Percentiles rank a stretch among this genome's conserved stretches.
Conservation (phyloP, 202 grass and related monocot species). For the Schoenoplectus tabernaemontani region DNA sequence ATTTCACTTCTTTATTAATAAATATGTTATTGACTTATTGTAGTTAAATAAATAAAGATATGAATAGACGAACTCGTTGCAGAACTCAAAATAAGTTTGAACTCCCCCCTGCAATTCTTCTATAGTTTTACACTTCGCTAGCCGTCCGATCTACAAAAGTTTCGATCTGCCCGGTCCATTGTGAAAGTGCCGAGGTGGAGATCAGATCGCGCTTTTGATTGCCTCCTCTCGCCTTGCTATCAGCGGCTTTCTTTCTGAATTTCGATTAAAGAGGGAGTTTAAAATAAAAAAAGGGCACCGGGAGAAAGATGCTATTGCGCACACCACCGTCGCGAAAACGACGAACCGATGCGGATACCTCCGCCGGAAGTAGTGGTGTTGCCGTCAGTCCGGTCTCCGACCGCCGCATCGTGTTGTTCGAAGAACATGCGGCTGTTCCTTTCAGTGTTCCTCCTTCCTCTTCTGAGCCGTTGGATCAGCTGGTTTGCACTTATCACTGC, state of each 20-base stretch:
- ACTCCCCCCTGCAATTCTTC: too few species aligned
- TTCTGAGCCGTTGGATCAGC: conserved; percentile 38
- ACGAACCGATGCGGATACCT: conserved; percentile 29
- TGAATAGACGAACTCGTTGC: too few species aligned
- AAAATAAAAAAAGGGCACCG: neutral
- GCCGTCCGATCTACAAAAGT: neutral
- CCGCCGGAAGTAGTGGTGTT: conserved; percentile 18
- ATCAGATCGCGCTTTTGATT: neutral
- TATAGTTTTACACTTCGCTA: neutral
- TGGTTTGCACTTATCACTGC: conserved; percentile 94
- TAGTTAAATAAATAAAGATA: too few species aligned
- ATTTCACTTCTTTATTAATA: too few species aligned
- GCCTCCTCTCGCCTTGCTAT: neutral
- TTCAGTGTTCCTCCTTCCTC: conserved; percentile 5
- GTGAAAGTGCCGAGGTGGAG: neutral
- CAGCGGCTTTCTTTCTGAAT: neutral
- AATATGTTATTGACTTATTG: too few species aligned
- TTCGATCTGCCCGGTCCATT: neutral
- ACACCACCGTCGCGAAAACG: conserved; percentile 67
- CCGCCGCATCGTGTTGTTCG: conserved; percentile 65
- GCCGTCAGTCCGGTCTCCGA: conserved; percentile 59
- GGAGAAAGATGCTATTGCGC: conserved; percentile 57
- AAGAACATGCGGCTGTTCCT: conserved; percentile 28
- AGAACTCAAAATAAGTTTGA: too few species aligned
- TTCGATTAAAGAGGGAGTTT: neutral